Base-by-base conservation (phyloP, 192 early-diverging fungal species). In the Gaertneriomyces sp. region DNA sequence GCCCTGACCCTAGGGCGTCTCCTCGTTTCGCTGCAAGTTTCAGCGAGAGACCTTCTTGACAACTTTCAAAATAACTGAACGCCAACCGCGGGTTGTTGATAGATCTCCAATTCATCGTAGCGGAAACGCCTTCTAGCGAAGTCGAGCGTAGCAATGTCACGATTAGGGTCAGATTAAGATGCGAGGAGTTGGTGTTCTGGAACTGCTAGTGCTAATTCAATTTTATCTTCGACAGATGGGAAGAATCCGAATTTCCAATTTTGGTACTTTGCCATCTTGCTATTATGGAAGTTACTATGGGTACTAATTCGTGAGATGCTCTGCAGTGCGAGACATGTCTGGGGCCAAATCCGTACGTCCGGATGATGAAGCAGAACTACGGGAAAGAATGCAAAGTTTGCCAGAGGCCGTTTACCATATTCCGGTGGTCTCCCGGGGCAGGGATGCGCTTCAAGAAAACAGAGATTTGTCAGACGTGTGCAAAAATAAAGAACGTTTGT, bases 381-480 rank as follows among this genome's bases (percentile, higher is more conserved):
- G 79, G 80, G n/a, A 73, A 77, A 54, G 82, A 82, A 57, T 87
- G 89, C 86, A 91, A 82, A 80, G 87, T 95, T 67, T 99, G 97
- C 66, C 74, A 74, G 38, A 79, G 91, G 41, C 91, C 97, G 0
- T 99, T 96, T 69, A 97, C 97, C 25, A 88, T 96, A 45, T 99
- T 98, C 73, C 85, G 91, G 46, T 99, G 97, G 97, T 80, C 86
- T 54, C 97, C 97, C 12, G 97, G 97, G 12, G 81, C 85, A 16
- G 92, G 92, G 6, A 94, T 92, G 91, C 87, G 96, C 59, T 92
- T 90, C 82, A 98, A 97, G 71, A 96, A 98, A 82, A 99, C 97
- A 0, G 94, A 99, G 73, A 91, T 98, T 58, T 99, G 97, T 63
- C 90, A 94, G 72, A 92, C 92, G 0, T 99, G 97, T 70, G 91